Conservation (phyloP, 2,329 filamentous ascomycete genomes). For the Hymenoscyphus occultus region DNA sequence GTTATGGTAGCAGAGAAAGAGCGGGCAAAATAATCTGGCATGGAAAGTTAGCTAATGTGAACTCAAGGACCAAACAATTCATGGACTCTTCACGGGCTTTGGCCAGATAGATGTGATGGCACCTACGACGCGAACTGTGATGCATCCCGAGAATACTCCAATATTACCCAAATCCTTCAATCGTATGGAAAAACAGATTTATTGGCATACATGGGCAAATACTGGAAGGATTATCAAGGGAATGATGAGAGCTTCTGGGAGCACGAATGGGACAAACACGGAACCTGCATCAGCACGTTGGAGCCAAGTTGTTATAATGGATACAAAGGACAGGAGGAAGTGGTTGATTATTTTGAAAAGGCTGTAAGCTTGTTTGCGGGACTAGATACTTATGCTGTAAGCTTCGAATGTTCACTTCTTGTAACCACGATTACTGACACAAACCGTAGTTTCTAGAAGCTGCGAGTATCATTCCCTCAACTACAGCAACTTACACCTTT, state of each 20-base stretch:
- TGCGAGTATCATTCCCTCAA: constrained; percentile 53
- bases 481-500: constrained; percentile 40
- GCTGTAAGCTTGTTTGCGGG: constrained; percentile 61
- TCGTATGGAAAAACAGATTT: constrained; percentile 53
- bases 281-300: constrained; percentile 69
- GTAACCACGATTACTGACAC: constrained; percentile 48
- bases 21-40: neutral
- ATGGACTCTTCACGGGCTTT: constrained; percentile 71
- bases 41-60: neutral
- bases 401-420: neutral
- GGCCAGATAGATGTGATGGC: constrained; percentile 65
- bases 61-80: constrained; percentile 13
- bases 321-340: constrained; percentile 51
- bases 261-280: constrained; percentile 75
- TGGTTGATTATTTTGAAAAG: constrained; percentile 64
- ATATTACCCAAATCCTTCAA: constrained; percentile 61
- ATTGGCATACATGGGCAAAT: constrained; percentile 57
- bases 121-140: constrained; percentile 68
- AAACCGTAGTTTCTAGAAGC: constrained; percentile 38
- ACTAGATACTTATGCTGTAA: constrained; percentile 17
- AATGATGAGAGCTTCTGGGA: constrained; percentile 63
- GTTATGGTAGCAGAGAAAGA: neutral
- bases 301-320: constrained; percentile 59
- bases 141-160: constrained; percentile 56
- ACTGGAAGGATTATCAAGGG: constrained; percentile 67